Base-by-base conservation (phyloP, 2,329 filamentous ascomycete genomes). In the Fusarium fujikuroi region DNA sequence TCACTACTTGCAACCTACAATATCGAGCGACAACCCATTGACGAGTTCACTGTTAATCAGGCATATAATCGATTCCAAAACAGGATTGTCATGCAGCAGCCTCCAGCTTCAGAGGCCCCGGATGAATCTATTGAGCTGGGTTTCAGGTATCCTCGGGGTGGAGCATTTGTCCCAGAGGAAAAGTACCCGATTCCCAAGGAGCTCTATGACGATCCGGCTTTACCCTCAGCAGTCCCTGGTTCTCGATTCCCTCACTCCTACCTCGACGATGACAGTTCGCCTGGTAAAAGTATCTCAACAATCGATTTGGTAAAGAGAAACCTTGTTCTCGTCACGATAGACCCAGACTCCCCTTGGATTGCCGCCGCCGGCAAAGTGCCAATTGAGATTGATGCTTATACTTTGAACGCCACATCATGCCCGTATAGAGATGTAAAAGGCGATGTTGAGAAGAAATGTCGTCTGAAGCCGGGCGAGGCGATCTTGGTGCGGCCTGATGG, bases 241-340 rank as follows among this genome's bases (percentile, higher is more conserved):
- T 60, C 57, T 5, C 23, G 57, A n/a, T 60, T 60, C 25, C 57
- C 57, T 7, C 43, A 60, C 25, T 60, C 43, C 11, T 60, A 50
- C 8, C 46, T 60, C 7, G 34, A 50, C 0, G 34, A 60, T 11
- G 21, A 14, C 11, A 3, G 7, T 2, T 12, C 15, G 3, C 2
- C 57, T 12, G 43, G 9, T 3, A 25, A 18, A 7, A 7, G 1
- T 12, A 50, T 60, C 19, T 60, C 57, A 9, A 40, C 57, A 3
- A 25, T 60, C 21, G 57, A 60, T 25, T 37, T 60, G 34, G 34
- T 50, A 5, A 50, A 50, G 57, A 39, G 3, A 15, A 50, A 50
- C 21, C 25, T 60, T 19, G 14, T 60, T n/a, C 57, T 60, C 4
- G 19, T 60, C 1, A 40, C 34, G 1, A 32, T 60, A 32, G 43